Evolutionary conservation across 2,329 filamentous ascomycete species (phyloP).

Genomic region (Ophiostoma montium): DNA sequence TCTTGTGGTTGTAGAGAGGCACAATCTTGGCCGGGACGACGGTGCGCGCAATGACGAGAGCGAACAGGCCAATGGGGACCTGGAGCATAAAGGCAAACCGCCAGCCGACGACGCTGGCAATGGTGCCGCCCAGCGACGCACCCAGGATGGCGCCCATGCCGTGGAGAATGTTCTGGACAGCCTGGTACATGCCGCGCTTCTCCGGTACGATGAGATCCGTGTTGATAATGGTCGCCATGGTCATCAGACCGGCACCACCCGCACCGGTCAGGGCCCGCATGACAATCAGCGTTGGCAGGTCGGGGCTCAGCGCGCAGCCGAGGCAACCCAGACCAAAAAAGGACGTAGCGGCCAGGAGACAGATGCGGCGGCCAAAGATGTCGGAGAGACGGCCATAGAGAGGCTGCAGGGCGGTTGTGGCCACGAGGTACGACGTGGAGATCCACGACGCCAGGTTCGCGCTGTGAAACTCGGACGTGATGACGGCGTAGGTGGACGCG

Average conservation of each 20-base stretch:
- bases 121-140: slow-evolving; percentile 53
- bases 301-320: slow-evolving; percentile 43
- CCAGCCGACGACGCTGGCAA: slow-evolving; percentile 54
- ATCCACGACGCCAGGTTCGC: slow-evolving; percentile 41
- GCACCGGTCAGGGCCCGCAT: slow-evolving; percentile 37
- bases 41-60: slow-evolving; percentile 21
- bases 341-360: slow-evolving; percentile 44
- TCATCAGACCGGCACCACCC: slow-evolving; percentile 59
- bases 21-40: slow-evolving; percentile 1
- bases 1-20: slow-evolving; percentile 8
- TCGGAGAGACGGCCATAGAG: slow-evolving; percentile 34
- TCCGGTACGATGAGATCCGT: slow-evolving; percentile 57
- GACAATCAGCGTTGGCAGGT: slow-evolving; percentile 30
- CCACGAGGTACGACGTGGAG: slow-evolving; percentile 53
- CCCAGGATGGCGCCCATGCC: slow-evolving; percentile 54
- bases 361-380: slow-evolving; percentile 55
- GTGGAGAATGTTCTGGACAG: slow-evolving; percentile 57
- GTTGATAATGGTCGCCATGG: slow-evolving; percentile 54
- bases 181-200: slow-evolving; percentile 61
- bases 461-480: slow-evolving; percentile 31
- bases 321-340: slow-evolving; percentile 24
- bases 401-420: slow-evolving; percentile 61
- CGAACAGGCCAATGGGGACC: slow-evolving; percentile 42
- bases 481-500: slow-evolving; percentile 55
- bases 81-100: slow-evolving; percentile 52